Evolutionary conservation across 768 basidiomycete genomes (phyloP).

Genomic region (Rhodotorula kratochvilovae): DNA sequence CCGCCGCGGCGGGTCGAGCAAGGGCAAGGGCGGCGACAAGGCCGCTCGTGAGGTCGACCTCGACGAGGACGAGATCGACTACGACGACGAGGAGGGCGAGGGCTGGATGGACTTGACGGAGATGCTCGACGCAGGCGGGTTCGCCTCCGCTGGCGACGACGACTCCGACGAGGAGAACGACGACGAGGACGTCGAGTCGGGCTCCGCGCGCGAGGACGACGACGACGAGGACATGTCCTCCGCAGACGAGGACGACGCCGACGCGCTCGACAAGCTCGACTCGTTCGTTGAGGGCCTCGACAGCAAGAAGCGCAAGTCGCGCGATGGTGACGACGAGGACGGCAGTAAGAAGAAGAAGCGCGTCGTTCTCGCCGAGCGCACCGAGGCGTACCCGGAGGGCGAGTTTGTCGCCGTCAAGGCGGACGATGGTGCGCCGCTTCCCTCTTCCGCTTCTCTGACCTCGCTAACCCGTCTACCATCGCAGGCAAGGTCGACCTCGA

Average conservation of each 20-base stretch:
- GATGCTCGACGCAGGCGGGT: constrained; percentile 51
- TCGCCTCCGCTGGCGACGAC: constrained; percentile 50
- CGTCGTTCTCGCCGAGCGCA: constrained; percentile 65
- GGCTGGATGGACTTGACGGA: constrained; percentile 50
- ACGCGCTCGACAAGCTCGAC: constrained; percentile 63
- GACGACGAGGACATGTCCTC: constrained; percentile 51
- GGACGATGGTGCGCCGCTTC: constrained; percentile 19
- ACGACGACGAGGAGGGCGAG: constrained; percentile 46
- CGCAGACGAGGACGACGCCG: constrained; percentile 45
- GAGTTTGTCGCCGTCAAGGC: constrained; percentile 58
- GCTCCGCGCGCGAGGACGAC: constrained; percentile 53
- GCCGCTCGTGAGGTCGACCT: constrained; percentile 40
- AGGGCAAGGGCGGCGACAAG: constrained; percentile 50
- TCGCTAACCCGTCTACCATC: background rate
- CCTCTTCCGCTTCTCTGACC: background rate
- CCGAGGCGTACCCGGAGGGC: constrained; percentile 72
- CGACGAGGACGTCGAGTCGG: constrained; percentile 49
- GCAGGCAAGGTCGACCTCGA: constrained; percentile 39
- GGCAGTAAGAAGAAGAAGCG: constrained; percentile 55
- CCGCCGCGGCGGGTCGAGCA: background rate
- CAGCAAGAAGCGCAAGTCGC: constrained; percentile 64
- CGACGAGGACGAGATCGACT: constrained; percentile 47
- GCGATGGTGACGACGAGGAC: constrained; percentile 48
- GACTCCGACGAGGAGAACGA: constrained; percentile 48
- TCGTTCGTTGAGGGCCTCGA: constrained; percentile 66